Conservation (phyloP, 306 rosid genomes). For the Macrotyloma uniflorum region DNA sequence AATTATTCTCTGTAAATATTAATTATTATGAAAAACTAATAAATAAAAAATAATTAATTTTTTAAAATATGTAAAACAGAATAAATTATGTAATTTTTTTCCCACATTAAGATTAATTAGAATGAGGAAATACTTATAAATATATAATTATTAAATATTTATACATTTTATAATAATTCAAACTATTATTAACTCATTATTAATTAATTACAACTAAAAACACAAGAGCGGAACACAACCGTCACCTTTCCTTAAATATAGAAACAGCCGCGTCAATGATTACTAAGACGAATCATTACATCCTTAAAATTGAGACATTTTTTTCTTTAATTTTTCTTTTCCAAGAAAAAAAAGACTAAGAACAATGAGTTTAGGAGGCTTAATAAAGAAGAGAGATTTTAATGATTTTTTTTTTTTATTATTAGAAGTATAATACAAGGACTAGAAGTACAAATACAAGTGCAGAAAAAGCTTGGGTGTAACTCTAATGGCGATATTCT, state of each 20-base stretch:
- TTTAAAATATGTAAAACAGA: too few species aligned
- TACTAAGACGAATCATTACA: not conserved
- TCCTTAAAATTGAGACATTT: not conserved
- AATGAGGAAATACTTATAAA: too few species aligned
- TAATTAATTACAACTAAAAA: not conserved
- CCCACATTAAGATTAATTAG: too few species aligned
- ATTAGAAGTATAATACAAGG: not conserved
- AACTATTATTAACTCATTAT: not conserved
- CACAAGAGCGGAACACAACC: not conserved
- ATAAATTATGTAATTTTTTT: too few species aligned
- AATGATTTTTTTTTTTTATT: not conserved
- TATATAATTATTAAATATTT: too few species aligned
- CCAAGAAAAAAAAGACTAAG: not conserved
- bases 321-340: not conserved
- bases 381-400: not conserved
- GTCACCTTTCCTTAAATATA: not conserved
- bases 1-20: too few species aligned
- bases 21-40: too few species aligned
- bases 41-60: too few species aligned
- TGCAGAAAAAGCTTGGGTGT: not conserved
- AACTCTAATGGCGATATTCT: constrained; percentile 48
- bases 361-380: constrained; percentile 30
- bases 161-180: not conserved
- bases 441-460: not conserved
- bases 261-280: not conserved